Conservation (phyloP, 2,329 filamentous ascomycete genomes). For the Nothomitra cinnamomea region DNA sequence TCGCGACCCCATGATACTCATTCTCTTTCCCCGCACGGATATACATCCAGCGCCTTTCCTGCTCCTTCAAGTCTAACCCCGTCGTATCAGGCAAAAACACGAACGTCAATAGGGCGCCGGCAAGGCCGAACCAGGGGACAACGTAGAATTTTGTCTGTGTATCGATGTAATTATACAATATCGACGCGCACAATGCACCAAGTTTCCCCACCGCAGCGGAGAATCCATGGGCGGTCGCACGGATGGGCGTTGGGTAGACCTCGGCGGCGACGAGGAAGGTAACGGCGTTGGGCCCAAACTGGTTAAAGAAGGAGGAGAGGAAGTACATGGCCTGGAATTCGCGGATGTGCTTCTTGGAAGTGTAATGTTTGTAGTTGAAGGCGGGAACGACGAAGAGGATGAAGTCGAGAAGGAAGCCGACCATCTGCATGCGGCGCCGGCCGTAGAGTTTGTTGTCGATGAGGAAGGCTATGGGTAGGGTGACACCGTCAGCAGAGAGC, state of each 20-base stretch:
- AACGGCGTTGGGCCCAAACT: slow-evolving; percentile 91
- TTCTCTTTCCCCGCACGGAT: slow-evolving; percentile 59
- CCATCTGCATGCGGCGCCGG: slow-evolving; percentile 87
- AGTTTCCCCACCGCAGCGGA: slow-evolving; percentile 79
- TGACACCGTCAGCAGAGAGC: too few relatives aligned
- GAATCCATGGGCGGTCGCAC: slow-evolving; percentile 86
- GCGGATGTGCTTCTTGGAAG: slow-evolving; percentile 60
- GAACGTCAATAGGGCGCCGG: slow-evolving; percentile 64
- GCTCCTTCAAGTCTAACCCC: slow-evolving; percentile 89
- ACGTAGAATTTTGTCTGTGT: slow-evolving; percentile 75
- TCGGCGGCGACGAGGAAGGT: slow-evolving; percentile 94
- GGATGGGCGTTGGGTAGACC: slow-evolving; percentile 88
- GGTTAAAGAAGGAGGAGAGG: slow-evolving; percentile 95
- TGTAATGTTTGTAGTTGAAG: slow-evolving; percentile 71
- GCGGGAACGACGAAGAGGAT: slow-evolving; percentile 83
- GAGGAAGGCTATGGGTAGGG: too few relatives aligned
- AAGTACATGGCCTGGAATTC: slow-evolving; percentile 99
- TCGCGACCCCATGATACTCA: slow-evolving; percentile 85
- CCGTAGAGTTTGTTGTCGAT: slow-evolving; percentile 97
- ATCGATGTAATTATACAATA: slow-evolving; percentile 91
- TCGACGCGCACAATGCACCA: slow-evolving; percentile 69
- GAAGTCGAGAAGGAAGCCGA: slow-evolving; percentile 88
- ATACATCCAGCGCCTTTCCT: slow-evolving; percentile 83
- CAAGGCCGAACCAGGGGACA: slow-evolving; percentile 88
- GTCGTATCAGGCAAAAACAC: slow-evolving; percentile 90